Percentiles rank a stretch among this genome's conserved stretches.
Conservation (phyloP, 441 rosid species). For the Mallotus repandus region DNA sequence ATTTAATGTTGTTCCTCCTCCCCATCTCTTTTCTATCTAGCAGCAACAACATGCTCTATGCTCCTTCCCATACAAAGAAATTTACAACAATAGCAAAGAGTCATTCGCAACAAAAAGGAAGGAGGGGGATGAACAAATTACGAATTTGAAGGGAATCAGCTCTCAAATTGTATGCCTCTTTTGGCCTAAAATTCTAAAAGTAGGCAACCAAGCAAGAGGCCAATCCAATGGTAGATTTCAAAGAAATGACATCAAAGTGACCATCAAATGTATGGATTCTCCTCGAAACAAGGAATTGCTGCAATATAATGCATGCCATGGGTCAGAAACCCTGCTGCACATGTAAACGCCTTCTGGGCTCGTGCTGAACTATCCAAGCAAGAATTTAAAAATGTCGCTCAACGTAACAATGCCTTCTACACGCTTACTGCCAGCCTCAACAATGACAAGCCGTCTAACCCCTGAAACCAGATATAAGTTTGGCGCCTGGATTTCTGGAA, state of each 20-base stretch:
- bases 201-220: slow-evolving; percentile 36
- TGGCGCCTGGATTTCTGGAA: background rate
- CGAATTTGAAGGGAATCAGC: slow-evolving; percentile 10
- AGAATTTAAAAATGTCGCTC: slow-evolving; percentile 79
- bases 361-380: slow-evolving; percentile 50
- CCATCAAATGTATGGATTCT: slow-evolving; percentile 13
- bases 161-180: slow-evolving; percentile 34
- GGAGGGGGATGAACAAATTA: slow-evolving; percentile 30
- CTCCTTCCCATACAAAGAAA: slow-evolving; percentile 30
- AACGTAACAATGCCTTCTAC: slow-evolving; percentile 91
- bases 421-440: slow-evolving; percentile 96
- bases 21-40: slow-evolving; percentile 17
- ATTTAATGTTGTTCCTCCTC: slow-evolving; percentile 14
- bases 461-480: slow-evolving; percentile 42
- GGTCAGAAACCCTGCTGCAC: slow-evolving; percentile 13
- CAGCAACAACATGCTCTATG: slow-evolving; percentile 25
- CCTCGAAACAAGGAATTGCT: slow-evolving; percentile 16
- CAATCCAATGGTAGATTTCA: slow-evolving; percentile 27
- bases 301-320: slow-evolving; percentile 14
- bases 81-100: slow-evolving; percentile 23
- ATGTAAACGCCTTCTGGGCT: slow-evolving; percentile 14
- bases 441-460: slow-evolving; percentile 81
- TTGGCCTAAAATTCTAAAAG: slow-evolving; percentile 37
- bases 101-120: background rate
- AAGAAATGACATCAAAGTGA: slow-evolving; percentile 15